These are phyloP conservation scores for Petunia axillaris DNA, from an alignment of 257 asterid species.

Conservation along the genomic window DNA sequence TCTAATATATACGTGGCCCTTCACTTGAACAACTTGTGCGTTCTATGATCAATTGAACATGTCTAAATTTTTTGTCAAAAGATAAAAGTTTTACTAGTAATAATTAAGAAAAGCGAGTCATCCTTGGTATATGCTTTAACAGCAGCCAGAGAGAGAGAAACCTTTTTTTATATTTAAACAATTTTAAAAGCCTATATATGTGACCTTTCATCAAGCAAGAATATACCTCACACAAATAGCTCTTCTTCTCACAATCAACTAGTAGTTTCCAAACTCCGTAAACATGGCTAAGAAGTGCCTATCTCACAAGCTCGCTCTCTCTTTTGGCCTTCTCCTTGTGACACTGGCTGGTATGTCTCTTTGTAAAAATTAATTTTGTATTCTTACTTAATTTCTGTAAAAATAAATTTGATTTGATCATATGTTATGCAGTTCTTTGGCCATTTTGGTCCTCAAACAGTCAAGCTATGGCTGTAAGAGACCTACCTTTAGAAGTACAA, in stretches of 20 bases:
- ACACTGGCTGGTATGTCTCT: background rate
- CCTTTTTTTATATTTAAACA: background rate
- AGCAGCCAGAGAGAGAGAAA: too few relatives aligned
- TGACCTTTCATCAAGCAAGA: background rate
- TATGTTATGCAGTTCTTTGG: background rate
- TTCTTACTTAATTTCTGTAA: too few relatives aligned
- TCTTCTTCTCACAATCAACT: background rate
- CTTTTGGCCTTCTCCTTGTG: background rate
- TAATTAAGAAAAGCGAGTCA: too few relatives aligned
- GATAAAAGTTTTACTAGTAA: too few relatives aligned
- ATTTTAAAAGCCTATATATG: background rate
- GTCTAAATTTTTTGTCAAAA: too few relatives aligned
- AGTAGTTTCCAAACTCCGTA: background rate
- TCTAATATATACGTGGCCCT: too few relatives aligned
- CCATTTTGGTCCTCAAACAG: background rate
- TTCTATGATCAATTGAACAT: too few relatives aligned
- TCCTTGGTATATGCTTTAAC: too few relatives aligned
- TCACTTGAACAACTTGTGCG: too few relatives aligned
- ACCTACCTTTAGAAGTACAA: background rate
- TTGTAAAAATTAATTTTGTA: background rate
- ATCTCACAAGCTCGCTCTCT: background rate
- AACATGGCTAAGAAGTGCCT: background rate
- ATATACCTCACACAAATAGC: background rate
- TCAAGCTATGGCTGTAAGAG: background rate
- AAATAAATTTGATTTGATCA: background rate